Conservation (phyloP, 345 rosid genomes). For the Eucalyptus shirleyi region DNA sequence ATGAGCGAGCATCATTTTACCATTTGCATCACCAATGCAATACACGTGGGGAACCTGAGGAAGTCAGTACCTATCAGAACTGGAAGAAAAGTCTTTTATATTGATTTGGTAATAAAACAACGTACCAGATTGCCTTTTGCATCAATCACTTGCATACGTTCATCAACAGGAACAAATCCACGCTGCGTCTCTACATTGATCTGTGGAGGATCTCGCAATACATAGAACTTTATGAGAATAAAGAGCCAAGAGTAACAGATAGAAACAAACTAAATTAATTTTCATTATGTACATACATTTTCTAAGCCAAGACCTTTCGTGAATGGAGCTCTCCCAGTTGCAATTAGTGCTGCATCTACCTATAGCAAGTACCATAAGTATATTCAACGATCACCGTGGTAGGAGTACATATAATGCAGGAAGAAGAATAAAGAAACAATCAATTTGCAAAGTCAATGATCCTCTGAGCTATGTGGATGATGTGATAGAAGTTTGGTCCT, state of each 20-base stretch:
- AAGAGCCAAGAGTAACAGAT: background rate
- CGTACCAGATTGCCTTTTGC: conserved; percentile 67
- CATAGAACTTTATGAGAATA: background rate
- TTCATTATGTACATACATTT: conserved; percentile 33
- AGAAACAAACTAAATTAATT: background rate
- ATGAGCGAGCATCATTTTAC: conserved; percentile 99
- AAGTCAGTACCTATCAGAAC: background rate
- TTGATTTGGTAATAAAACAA: background rate
- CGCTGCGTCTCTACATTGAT: conserved; percentile 78
- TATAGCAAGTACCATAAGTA: conserved; percentile 9
- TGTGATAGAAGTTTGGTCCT: background rate
- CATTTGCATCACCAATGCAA: conserved; percentile 96
- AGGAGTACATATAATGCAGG: background rate
- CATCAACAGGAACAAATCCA: conserved; percentile 92
- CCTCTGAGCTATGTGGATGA: background rate
- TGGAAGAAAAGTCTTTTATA: background rate
- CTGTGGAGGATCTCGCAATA: conserved; percentile 14
- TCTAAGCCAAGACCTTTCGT: conserved; percentile 97
- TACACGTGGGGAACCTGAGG: conserved; percentile 74
- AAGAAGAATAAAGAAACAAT: background rate
- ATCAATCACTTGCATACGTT: conserved; percentile 82
- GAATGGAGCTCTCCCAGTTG: conserved; percentile 99
- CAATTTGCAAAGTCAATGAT: background rate
- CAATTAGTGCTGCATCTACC: conserved; percentile 98
- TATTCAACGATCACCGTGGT: background rate